Evolutionary conservation across 768 basidiomycete genomes (phyloP), one percentile per base, ranked within the genome.

Genomic region (Kwoniella sp.): DNA sequence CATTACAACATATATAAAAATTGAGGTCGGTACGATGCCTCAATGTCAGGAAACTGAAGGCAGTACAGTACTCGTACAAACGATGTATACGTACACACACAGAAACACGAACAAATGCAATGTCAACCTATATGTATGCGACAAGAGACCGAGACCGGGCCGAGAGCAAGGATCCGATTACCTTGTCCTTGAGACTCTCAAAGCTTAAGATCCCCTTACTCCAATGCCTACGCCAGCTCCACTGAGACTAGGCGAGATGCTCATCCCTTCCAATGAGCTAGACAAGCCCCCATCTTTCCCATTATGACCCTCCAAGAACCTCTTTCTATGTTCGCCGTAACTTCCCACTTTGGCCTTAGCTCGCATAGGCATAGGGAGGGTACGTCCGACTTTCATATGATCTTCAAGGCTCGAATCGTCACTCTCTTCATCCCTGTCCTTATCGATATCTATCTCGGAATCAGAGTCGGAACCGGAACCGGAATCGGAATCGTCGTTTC

Each of bases 401-500:
- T 68, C 67, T 55, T 63, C 49, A 29, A 63, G 30, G 25, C 51
- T 9, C 55, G 62, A 68, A 30, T 67, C 69, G 15, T 70, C 60
- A 17, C 63, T 67, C 2, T 70, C 80, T 56, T 74, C 80, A 1
- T 76, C 83, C 17, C 17, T 15, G 17, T 44, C 40, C 17, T 9
- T 15, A 19, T 44, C 40, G 7, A 44, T 19, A 29, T 36, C 25
- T 30, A 24, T 19, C 4, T 19, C 47, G 17, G 37, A 47, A 27
- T 48, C 63, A 6, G 49, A 51, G 0, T 82, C 84, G 0, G 85
- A 86, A 0, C 85, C 86, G 0, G 85, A 86, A 0, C 85, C 85
- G 0, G 86, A 86, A 0, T 88, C 87, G 0, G 88, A 88, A 0
- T 88, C 88, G 0, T 88, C 88, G 0, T 87, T 88, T 7, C 88